Conservation (phyloP, 257 asterid genomes). For the Solanum medicagineum region DNA sequence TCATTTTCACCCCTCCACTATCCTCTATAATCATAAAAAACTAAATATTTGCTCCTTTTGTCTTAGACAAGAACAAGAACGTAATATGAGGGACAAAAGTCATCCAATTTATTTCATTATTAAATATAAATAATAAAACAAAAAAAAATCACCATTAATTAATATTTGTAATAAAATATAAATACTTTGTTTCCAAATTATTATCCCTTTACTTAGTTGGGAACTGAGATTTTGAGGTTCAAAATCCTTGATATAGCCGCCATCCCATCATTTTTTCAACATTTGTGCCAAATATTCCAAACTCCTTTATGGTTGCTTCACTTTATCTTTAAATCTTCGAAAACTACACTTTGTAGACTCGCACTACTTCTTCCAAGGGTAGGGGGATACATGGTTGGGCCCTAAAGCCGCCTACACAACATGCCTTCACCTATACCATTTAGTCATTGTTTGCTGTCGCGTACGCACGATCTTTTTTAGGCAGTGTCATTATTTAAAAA, state of each 20-base stretch:
- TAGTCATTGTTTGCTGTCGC: no score
- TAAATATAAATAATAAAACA: neutral
- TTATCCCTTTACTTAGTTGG: no score
- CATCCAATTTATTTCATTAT: neutral
- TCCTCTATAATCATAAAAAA: neutral
- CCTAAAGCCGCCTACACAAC: neutral
- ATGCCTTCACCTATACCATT: no score
- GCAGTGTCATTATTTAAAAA: no score
- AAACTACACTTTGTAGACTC: neutral
- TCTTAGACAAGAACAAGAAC: neutral
- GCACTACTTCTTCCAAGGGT: neutral
- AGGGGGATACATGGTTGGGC: neutral
- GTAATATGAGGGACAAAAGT: neutral
- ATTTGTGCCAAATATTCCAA: neutral
- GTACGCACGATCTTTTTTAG: no score
- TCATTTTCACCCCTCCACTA: neutral
- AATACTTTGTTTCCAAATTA: neutral
- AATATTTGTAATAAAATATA: neutral
- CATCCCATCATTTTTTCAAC: neutral
- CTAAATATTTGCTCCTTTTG: neutral
- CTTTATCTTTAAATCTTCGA: no score
- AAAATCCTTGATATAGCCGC: neutral
- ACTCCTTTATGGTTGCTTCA: neutral
- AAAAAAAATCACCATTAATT: neutral
- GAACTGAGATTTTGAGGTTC: neutral